Percentiles rank a stretch among this genome's conserved stretches.
Conservation (phyloP, 2,329 filamentous ascomycete genomes). For the Purpureocillium lavendulum region DNA sequence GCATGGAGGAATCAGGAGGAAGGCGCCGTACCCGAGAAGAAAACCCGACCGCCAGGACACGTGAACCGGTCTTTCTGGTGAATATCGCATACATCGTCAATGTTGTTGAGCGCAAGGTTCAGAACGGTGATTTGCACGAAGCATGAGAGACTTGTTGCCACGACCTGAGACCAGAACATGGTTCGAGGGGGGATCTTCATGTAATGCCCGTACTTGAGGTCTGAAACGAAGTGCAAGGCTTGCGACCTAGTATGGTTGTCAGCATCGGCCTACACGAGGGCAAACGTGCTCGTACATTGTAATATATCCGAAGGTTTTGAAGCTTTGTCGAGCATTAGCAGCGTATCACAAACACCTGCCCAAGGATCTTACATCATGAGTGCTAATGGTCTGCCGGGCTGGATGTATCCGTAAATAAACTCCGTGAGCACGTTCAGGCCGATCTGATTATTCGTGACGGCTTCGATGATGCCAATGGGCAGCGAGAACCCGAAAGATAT, state of each 20-base stretch:
- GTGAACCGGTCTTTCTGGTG: conserved; percentile 51
- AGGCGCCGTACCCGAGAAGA: conserved; percentile 44
- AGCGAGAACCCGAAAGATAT: conserved; percentile 57
- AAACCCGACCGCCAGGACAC: conserved; percentile 55
- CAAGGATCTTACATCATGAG: conserved; percentile 55
- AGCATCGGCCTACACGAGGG: conserved; percentile 1
- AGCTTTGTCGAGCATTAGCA: conserved; percentile 25
- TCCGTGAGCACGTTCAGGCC: conserved; percentile 68
- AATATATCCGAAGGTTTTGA: conserved; percentile 56
- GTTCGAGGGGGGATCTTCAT: conserved; percentile 62
- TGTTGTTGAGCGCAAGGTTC: conserved; percentile 52
- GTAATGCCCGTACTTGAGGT: conserved; percentile 66
- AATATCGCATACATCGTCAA: conserved; percentile 54
- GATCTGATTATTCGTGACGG: conserved; percentile 61
- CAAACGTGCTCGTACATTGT: conserved; percentile 36
- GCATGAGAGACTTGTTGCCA: conserved; percentile 58
- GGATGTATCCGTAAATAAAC: conserved; percentile 68
- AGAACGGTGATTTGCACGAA: conserved; percentile 58
- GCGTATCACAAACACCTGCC: not conserved
- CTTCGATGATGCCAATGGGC: conserved; percentile 62
- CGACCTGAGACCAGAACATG: conserved; percentile 58
- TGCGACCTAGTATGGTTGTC: conserved; percentile 35
- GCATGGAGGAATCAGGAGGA: no score
- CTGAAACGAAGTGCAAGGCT: conserved; percentile 54
- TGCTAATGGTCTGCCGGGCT: conserved; percentile 61